A percentile compares a stretch with the other conserved stretches of the same genome.
phyloP scores from a whole-genome alignment of 176 grass and related monocot species.

The Alopecurus myosuroides region DNA sequence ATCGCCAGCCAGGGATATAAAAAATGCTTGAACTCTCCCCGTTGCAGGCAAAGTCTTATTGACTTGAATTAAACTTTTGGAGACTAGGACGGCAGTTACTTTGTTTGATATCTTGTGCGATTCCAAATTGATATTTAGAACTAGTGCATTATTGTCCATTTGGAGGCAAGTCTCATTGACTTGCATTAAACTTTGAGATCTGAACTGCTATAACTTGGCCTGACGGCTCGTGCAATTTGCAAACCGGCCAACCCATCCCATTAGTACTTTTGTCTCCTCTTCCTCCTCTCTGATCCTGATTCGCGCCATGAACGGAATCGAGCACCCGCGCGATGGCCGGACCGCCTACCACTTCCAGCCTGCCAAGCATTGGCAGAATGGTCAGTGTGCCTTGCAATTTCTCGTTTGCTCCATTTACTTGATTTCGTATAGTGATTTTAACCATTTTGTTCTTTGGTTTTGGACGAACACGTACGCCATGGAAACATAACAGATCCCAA shows the following conservation, averaged over 20 bases:
- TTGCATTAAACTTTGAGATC: not conserved
- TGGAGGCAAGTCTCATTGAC: not conserved
- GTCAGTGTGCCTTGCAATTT: constrained; percentile 5
- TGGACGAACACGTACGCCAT: not conserved
- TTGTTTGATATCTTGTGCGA: not conserved
- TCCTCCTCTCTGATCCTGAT: not conserved
- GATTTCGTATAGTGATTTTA: not conserved
- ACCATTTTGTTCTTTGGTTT: not conserved
- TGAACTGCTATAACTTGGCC: not conserved
- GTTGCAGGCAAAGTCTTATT: not conserved
- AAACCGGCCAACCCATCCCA: not conserved
- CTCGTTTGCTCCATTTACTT: not conserved
- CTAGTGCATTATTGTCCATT: not conserved
- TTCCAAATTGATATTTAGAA: not conserved
- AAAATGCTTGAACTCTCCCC: not conserved
- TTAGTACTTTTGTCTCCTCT: not conserved
- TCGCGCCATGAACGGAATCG: not conserved
- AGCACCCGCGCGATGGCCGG: not conserved
- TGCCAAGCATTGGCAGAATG: constrained; percentile 74
- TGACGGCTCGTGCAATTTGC: not conserved
- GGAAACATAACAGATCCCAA: no score
- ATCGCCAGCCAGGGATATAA: not conserved
- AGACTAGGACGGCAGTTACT: not conserved
- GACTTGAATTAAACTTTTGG: not conserved
- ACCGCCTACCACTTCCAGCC: constrained; percentile 77